Conservation (phyloP, 2,329 filamentous ascomycete genomes). For the Alternaria arborescens region DNA sequence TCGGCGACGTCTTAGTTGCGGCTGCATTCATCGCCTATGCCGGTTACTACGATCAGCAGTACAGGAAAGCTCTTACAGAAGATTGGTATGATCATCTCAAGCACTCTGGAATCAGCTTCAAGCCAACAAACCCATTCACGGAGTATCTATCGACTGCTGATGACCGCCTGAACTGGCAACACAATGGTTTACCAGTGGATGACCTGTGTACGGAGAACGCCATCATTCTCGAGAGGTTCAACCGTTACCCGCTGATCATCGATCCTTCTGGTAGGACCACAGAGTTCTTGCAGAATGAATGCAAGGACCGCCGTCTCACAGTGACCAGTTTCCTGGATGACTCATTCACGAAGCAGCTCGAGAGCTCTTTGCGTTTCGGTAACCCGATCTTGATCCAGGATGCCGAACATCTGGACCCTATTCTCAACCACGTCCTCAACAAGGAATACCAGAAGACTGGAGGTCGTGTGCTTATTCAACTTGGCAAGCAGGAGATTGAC, state of each 20-base stretch:
- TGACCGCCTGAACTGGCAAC: constrained; percentile 93
- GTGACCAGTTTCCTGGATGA: constrained; percentile 98
- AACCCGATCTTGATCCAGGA: constrained; percentile 99
- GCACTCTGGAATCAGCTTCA: constrained; percentile 91
- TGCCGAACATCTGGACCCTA: constrained; percentile 94
- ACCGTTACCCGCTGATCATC: constrained; percentile 97
- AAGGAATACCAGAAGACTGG: constrained; percentile 99
- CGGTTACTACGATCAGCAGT: constrained; percentile 96
- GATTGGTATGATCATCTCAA: constrained; percentile 96
- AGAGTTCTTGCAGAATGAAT: constrained; percentile 94
- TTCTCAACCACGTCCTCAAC: constrained; percentile 97
- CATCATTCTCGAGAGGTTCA: constrained; percentile 96
- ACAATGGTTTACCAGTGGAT: constrained; percentile 90
- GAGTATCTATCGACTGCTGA: constrained; percentile 97
- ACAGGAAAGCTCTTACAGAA: constrained; percentile 96
- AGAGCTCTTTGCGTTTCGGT: constrained; percentile 95
- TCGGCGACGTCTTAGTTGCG: constrained; percentile 95
- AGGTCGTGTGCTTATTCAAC: constrained; percentile 95
- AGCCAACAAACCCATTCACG: constrained; percentile 91
- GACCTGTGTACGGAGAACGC: constrained; percentile 99
- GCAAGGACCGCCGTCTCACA: constrained; percentile 89
- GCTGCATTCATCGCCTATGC: constrained; percentile 97
- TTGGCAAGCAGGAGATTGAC: constrained; percentile 98
- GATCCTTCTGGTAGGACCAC: constrained; percentile 94
- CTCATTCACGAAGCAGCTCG: constrained; percentile 96